These are phyloP conservation scores for Wickerhamiella spandovensis DNA, from an alignment of 805 yeast genomes.

Conservation along the genomic window DNA sequence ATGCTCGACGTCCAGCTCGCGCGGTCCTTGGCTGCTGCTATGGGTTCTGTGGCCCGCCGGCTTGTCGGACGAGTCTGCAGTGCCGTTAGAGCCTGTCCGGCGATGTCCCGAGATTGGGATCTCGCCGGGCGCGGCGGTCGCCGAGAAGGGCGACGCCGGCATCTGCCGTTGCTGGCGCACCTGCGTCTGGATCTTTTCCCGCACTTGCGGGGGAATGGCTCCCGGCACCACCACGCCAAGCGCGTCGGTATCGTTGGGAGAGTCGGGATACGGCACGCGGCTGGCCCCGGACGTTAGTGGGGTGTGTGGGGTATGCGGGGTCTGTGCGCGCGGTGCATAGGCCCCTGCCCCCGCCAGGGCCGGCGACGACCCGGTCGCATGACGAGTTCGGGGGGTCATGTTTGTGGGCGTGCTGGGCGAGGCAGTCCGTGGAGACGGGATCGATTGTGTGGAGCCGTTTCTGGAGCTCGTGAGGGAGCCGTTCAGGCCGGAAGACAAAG, in stretches of 20 bases:
- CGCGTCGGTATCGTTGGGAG: background rate
- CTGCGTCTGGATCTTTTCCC: background rate
- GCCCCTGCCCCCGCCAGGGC: background rate
- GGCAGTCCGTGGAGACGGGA: background rate
- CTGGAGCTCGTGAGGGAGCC: too few relatives aligned
- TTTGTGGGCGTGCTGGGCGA: background rate
- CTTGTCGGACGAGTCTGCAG: background rate
- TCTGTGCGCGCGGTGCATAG: background rate
- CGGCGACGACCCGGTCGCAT: background rate
- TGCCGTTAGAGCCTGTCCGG: constrained; percentile 3
- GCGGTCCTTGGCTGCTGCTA: constrained; percentile 3
- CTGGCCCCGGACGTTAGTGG: background rate
- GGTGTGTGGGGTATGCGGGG: background rate
- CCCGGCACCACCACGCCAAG: background rate
- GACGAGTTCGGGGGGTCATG: background rate
- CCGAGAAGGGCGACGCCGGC: background rate
- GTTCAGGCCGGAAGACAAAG: background rate
- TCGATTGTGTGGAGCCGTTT: background rate
- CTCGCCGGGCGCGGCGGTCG: background rate
- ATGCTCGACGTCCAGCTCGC: constrained; percentile 18
- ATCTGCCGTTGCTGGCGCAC: background rate
- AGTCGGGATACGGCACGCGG: background rate
- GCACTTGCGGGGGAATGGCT: background rate
- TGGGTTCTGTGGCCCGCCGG: background rate
- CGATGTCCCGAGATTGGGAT: background rate